Percentiles rank a stretch among this genome's conserved stretches.
Evolutionary conservation across 169 alveolate genomes (phyloP).

Genomic region (Cryptosporidium andersoni): DNA sequence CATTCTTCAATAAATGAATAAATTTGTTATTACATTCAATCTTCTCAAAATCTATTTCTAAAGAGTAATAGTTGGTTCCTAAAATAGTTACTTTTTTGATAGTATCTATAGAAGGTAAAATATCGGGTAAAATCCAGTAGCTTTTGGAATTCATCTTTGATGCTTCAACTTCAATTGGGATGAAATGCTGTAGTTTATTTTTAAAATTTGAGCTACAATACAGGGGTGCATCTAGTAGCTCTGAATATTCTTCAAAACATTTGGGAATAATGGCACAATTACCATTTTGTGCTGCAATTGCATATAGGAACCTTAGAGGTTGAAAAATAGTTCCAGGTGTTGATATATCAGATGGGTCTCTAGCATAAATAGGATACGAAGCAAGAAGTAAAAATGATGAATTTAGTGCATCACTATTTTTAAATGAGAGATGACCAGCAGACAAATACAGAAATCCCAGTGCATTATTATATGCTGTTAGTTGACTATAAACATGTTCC

Average conservation of each 20-base stretch:
- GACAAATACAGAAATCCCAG: conserved; percentile 66
- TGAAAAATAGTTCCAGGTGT: conserved; percentile 70
- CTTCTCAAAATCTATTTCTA: conserved; percentile 15
- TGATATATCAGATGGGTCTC: conserved; percentile 44
- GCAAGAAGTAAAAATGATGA: conserved; percentile 52
- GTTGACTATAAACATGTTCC: conserved; percentile 60
- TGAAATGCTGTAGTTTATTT: conserved; percentile 4
- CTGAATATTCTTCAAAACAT: not conserved
- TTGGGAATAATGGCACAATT: conserved; percentile 35
- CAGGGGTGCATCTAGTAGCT: not conserved
- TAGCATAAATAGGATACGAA: conserved; percentile 58
- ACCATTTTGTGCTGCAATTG: conserved; percentile 4
- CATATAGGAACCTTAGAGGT: conserved; percentile 52
- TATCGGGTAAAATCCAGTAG: conserved; percentile 33
- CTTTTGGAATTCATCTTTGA: not conserved
- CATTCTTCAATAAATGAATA: conserved; percentile 13
- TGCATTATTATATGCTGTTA: conserved; percentile 67
- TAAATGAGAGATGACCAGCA: conserved; percentile 42
- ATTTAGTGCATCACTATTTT: conserved; percentile 7
- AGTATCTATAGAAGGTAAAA: conserved; percentile 34
- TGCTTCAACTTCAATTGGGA: conserved; percentile 27
- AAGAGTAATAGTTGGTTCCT: conserved; percentile 28
- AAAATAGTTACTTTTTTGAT: conserved; percentile 23
- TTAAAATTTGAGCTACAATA: not conserved
- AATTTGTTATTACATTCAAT: not conserved